Percentiles rank a stretch among this genome's conserved stretches.
phyloP scores from a whole-genome alignment of 139 green algal genomes.

The Micromonas commoda region DNA sequence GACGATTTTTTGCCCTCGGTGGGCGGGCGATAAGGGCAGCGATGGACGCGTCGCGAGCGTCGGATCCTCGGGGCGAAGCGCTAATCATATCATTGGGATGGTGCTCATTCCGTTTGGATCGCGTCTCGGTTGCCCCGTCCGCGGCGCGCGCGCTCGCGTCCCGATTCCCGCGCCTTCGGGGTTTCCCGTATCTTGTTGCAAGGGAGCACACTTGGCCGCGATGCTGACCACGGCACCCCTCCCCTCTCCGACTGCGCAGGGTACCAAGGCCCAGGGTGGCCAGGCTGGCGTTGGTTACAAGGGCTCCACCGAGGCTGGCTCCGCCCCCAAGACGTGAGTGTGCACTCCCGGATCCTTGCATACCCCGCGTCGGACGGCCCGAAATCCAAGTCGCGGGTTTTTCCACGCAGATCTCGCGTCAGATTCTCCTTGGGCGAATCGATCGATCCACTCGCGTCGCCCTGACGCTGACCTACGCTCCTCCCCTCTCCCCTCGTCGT shows the following conservation, averaged over 20 bases:
- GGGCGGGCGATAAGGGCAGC: too few species aligned
- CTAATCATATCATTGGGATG: too few species aligned
- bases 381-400: not conserved
- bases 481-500: not conserved
- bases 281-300: constrained; percentile 33
- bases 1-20: not conserved
- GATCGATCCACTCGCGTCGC: not conserved
- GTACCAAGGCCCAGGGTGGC: constrained; percentile 23
- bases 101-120: too few species aligned
- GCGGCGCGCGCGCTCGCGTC: too few species aligned
- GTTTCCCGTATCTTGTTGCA: too few species aligned
- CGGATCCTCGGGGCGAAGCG: too few species aligned
- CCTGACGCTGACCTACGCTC: not conserved
- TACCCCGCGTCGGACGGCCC: not conserved
- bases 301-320: constrained; percentile 28
- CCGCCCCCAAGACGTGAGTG: constrained; percentile 27
- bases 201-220: too few species aligned
- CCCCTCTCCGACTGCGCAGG: too few species aligned
- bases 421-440: not conserved
- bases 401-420: not conserved
- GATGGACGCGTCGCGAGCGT: too few species aligned
- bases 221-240: too few species aligned
- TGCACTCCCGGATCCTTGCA: not conserved
- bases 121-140: too few species aligned
- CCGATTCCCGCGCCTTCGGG: too few species aligned